Evolutionary conservation across 1,284 basidiomycete genomes (phyloP).

Genomic region (Ceratobasidium papillatum): DNA sequence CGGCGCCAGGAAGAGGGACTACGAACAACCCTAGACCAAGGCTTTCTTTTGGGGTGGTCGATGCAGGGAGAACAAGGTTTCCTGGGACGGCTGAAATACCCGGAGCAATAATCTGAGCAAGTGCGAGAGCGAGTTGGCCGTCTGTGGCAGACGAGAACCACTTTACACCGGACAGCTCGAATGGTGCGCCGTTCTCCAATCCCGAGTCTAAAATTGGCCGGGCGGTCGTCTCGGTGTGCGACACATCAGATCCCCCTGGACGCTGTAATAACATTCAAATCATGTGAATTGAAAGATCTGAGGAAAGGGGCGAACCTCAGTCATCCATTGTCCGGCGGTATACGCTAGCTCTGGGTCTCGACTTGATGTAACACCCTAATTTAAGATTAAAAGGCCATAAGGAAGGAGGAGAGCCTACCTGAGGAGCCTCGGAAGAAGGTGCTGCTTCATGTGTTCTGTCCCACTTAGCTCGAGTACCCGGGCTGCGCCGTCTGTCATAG

Average conservation of each 20-base stretch:
- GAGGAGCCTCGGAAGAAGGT: conserved; percentile 65
- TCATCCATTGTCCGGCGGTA: conserved; percentile 87
- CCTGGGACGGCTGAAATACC: conserved; percentile 63
- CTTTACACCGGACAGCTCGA: conserved; percentile 74
- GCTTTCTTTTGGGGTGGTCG: conserved; percentile 47
- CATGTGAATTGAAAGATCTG: neutral
- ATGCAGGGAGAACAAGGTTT: conserved; percentile 55
- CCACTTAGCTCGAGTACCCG: conserved; percentile 74
- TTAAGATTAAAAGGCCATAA: neutral
- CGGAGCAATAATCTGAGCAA: conserved; percentile 79
- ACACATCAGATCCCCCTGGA: conserved; percentile 80
- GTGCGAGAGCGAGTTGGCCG: conserved; percentile 72
- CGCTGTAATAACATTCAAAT: conserved; percentile 55
- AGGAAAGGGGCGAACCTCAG: conserved; percentile 60
- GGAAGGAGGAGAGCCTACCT: conserved; percentile 56
- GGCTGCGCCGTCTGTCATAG: conserved; percentile 81
- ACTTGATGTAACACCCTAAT: conserved; percentile 51
- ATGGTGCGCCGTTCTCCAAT: conserved; percentile 52
- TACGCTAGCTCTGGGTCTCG: conserved; percentile 70
- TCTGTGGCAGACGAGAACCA: conserved; percentile 89
- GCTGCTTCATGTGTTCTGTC: conserved; percentile 64
- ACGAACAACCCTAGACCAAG: conserved; percentile 46
- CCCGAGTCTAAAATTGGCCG: conserved; percentile 47
- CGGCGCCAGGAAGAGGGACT: conserved; percentile 48
- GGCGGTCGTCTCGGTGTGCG: conserved; percentile 76